phyloP scores from a whole-genome alignment of 1,284 basidiomycete species.

The Irpex sp. region DNA sequence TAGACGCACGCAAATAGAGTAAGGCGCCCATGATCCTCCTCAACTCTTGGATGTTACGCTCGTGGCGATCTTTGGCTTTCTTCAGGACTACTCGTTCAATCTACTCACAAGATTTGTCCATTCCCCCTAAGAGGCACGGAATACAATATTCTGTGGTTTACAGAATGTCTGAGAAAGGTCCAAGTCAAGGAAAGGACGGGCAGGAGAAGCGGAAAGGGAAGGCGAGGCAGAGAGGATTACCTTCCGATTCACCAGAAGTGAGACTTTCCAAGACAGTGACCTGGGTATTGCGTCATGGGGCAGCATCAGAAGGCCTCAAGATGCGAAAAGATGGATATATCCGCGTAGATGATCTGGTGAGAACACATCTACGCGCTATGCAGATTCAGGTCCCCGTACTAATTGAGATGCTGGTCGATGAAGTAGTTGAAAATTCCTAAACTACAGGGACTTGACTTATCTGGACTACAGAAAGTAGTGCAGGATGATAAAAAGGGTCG shows the following conservation, averaged over 20 bases:
- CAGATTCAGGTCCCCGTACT: neutral
- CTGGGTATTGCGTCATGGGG: constrained; percentile 83
- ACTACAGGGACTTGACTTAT: constrained; percentile 36
- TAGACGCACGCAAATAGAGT: neutral
- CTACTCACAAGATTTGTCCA: neutral
- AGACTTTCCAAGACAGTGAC: constrained; percentile 74
- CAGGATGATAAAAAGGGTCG: constrained; percentile 72
- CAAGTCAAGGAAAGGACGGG: constrained; percentile 8
- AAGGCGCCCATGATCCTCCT: neutral
- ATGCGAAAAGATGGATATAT: constrained; percentile 82
- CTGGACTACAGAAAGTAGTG: constrained; percentile 66
- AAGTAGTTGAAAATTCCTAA: constrained; percentile 26
- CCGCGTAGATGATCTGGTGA: constrained; percentile 65
- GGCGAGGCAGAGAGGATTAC: constrained; percentile 41
- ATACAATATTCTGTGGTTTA: neutral
- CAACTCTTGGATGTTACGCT: neutral
- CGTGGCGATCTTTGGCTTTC: neutral
- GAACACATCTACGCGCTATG: constrained; percentile 23
- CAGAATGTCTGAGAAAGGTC: neutral
- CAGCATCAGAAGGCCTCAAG: constrained; percentile 64
- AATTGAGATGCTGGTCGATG: neutral
- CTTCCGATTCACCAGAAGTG: constrained; percentile 44
- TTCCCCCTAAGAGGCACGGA: neutral
- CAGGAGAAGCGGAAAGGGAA: constrained; percentile 6
- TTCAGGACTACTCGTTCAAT: neutral